Base-by-base conservation (phyloP, 169 alveolate species). In the Plasmodium yoelii region DNA sequence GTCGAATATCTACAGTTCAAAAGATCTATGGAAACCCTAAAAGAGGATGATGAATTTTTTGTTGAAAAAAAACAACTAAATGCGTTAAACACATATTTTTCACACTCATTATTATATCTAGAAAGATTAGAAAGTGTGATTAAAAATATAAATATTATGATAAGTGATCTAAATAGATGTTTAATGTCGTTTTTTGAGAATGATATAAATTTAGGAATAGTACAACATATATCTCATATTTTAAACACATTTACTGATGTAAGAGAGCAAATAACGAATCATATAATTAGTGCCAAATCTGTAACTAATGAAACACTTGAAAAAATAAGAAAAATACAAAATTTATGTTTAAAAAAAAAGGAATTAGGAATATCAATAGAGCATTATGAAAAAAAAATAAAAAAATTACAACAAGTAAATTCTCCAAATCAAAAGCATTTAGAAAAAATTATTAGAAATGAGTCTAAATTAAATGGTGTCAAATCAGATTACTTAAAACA, bases 321-420 rank as follows among this genome's bases (percentile, higher is more conserved):
- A 65, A 86, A 86, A 57, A 86, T 86, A 24, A 86, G 57, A 55
- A 47, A 34, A 18, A n/a, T 86, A 39, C 86, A 86, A 51, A 86
- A 57, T 10, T 69, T 86, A 24, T 86, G 82, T 63, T 22, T 73
- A 64, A 63, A 73, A 72, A 86, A 86, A 63, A 86, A 70, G 28
- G 59, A 86, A 60, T 24, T 86, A 70, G 60, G 87, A 24, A 55
- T 56, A 44, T 69, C 77, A 1, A 86, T 86, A 57, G 91, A 86
- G 26, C 91, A 86, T 53, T 86, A 86, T 86, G 91, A 86, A 86
- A 86, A 86, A 56, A 86, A 86, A 59, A 86, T 86, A 42, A 68
- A 56, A 47, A 86, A 86, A 39, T 57, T 86, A 59, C 91, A 86
- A 42, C 12, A 44, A 7, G 87, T 60, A 24, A 56, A 67, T 19